Conservation (phyloP, 345 rosid species). For the Moricandia arvensis region DNA sequence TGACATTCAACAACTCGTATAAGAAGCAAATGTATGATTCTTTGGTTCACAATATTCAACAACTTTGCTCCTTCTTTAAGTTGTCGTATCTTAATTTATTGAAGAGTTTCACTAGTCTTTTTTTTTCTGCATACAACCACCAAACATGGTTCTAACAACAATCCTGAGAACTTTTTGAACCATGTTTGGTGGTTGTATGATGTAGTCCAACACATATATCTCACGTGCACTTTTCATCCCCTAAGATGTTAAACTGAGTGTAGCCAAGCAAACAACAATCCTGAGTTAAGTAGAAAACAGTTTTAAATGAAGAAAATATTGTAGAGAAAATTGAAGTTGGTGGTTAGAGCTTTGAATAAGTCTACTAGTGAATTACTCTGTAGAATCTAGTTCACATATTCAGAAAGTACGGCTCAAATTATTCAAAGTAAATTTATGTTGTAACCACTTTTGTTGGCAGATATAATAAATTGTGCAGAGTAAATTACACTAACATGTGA, state of each 20-base stretch:
- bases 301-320: background rate
- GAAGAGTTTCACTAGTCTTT: no score
- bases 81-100: no score
- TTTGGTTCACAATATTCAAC: no score
- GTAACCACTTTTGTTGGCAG: background rate
- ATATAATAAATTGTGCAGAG: background rate
- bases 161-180: no score
- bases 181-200: no score
- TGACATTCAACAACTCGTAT: no score
- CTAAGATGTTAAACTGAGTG: constrained; percentile 6
- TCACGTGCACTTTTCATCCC: background rate
- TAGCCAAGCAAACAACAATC: background rate
- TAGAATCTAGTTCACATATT: background rate
- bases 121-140: no score
- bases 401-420: background rate
- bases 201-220: background rate
- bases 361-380: background rate
- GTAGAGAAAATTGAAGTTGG: constrained; percentile 7
- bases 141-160: no score
- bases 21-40: no score
- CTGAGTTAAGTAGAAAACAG: background rate
- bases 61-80: no score
- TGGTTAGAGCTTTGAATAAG: constrained; percentile 3
- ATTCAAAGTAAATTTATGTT: background rate
- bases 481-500: constrained; percentile 1